Conservation (phyloP, 805 yeast species). For the Sugiyamaella valdiviana region DNA sequence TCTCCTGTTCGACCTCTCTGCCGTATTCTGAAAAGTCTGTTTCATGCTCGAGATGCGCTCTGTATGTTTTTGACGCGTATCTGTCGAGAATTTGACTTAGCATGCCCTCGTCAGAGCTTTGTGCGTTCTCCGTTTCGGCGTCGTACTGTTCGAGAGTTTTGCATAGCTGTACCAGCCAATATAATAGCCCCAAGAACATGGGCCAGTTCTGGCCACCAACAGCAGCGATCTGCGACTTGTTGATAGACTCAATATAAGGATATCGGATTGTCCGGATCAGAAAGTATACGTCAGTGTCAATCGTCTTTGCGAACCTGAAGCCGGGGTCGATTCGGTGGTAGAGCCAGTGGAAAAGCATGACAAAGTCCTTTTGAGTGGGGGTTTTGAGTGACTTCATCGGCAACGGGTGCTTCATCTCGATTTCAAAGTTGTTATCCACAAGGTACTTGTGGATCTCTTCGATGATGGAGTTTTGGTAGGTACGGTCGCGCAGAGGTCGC, state of each 20-base stretch:
- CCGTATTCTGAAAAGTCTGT: slow-evolving; percentile 55
- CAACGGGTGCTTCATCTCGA: slow-evolving; percentile 65
- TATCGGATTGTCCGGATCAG: slow-evolving; percentile 61
- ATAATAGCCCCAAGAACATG: slow-evolving; percentile 68
- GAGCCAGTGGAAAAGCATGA: slow-evolving; percentile 69
- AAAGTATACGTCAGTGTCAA: slow-evolving; percentile 70
- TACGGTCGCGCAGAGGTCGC: slow-evolving; percentile 70
- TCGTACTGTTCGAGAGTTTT: slow-evolving; percentile 39
- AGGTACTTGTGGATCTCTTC: slow-evolving; percentile 64
- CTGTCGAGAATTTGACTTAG: slow-evolving; percentile 49
- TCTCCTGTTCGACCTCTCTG: slow-evolving; percentile 51
- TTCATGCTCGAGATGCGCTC: slow-evolving; percentile 55
- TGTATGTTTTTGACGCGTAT: slow-evolving; percentile 62
- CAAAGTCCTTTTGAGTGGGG: slow-evolving; percentile 87
- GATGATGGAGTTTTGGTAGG: slow-evolving; percentile 58
- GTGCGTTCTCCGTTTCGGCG: slow-evolving; percentile 30
- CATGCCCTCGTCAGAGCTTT: slow-evolving; percentile 37
- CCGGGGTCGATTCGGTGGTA: slow-evolving; percentile 76
- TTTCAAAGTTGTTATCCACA: slow-evolving; percentile 57
- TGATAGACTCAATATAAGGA: slow-evolving; percentile 74
- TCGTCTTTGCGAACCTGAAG: slow-evolving; percentile 56
- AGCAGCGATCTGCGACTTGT: slow-evolving; percentile 80
- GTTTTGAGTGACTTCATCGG: slow-evolving; percentile 56
- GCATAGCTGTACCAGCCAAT: slow-evolving; percentile 68
- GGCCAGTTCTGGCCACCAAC: slow-evolving; percentile 88